Conservation (phyloP, 331 rosid genomes). For the Spiraea crenata region DNA sequence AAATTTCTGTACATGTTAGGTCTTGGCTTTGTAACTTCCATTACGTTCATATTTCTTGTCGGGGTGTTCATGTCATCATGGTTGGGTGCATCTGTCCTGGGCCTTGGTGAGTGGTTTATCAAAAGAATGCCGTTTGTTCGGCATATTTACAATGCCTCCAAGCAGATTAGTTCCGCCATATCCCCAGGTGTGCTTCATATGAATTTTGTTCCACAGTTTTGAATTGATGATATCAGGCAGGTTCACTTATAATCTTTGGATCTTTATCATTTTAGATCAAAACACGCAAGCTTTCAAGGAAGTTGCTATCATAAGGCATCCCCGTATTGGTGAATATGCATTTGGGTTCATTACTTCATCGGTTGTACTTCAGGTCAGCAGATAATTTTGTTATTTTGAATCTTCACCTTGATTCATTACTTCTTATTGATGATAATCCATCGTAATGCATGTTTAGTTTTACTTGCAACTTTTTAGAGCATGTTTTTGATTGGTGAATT, state of each 20-base stretch:
- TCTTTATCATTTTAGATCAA: constrained; percentile 57
- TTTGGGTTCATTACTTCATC: constrained; percentile 97
- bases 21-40: constrained; percentile 93
- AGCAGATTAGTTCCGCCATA: constrained; percentile 97
- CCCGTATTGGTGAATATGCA: constrained; percentile 98
- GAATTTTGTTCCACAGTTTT: background rate
- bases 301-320: constrained; percentile 98
- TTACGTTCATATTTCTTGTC: constrained; percentile 85
- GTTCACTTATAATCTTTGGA: constrained; percentile 12
- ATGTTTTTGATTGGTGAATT: no score
- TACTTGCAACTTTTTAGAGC: background rate
- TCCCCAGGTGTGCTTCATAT: constrained; percentile 71
- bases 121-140: constrained; percentile 98
- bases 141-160: constrained; percentile 95
- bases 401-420: background rate
- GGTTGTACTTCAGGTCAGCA: constrained; percentile 76
- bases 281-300: constrained; percentile 98
- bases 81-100: constrained; percentile 94
- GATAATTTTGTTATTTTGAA: constrained; percentile 6
- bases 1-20: constrained; percentile 47
- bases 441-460: background rate
- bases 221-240: constrained; percentile 1
- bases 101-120: constrained; percentile 98
- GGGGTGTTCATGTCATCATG: constrained; percentile 99
- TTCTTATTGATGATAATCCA: background rate